Conservation (phyloP, 148 eudicot species). For the Oxyria digyna region DNA sequence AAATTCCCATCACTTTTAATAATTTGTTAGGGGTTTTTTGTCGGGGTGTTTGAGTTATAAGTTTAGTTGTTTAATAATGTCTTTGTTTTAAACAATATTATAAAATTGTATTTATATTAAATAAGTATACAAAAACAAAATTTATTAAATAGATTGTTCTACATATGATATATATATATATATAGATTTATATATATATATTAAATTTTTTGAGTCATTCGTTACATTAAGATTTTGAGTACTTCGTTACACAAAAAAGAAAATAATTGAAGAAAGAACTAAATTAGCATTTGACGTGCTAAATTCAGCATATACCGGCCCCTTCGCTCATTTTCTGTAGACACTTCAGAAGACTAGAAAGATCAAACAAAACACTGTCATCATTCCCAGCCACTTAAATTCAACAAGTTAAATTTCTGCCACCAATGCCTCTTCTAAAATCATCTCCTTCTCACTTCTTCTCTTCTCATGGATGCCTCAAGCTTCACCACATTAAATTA, state of each 20-base stretch:
- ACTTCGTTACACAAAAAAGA: not conserved
- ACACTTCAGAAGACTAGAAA: constrained; percentile 1
- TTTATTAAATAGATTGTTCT: too few relatives aligned
- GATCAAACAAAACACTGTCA: not conserved
- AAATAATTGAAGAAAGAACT: not conserved
- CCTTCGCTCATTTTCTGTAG: not conserved
- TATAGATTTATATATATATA: too few relatives aligned
- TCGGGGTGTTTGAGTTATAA: too few relatives aligned
- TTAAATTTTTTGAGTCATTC: too few relatives aligned
- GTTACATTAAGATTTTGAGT: not conserved
- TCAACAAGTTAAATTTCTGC: not conserved
- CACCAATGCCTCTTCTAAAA: not conserved
- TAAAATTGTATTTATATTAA: too few relatives aligned
- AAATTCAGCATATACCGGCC: not conserved
- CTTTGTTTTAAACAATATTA: too few relatives aligned
- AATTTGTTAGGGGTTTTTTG: too few relatives aligned
- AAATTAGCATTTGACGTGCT: not conserved
- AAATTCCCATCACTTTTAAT: too few relatives aligned
- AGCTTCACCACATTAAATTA: not conserved
- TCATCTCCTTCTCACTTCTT: not conserved
- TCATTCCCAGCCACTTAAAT: constrained; percentile 6
- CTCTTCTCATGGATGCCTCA: not conserved
- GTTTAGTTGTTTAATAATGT: too few relatives aligned
- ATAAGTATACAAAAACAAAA: too few relatives aligned
- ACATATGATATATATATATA: too few relatives aligned